Evolutionary conservation across 371 early-diverging fungal species (phyloP).

Genomic region (Dentiscutata heterogama): DNA sequence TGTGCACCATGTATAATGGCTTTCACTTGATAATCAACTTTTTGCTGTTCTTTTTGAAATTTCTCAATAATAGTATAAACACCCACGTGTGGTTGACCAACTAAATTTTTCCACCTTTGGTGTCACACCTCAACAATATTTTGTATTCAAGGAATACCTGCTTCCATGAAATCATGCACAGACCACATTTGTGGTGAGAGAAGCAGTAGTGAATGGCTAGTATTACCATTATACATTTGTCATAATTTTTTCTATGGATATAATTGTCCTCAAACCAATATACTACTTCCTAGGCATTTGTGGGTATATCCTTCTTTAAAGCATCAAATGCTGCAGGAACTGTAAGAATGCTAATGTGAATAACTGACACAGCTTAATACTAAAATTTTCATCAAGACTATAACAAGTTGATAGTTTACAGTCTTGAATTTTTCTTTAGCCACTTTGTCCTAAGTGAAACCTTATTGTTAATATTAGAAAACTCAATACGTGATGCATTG

Average conservation of each 20-base stretch:
- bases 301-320: no score
- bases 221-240: background rate
- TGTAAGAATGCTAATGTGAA: no score
- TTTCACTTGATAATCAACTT: background rate
- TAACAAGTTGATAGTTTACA: background rate
- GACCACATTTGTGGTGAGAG: background rate
- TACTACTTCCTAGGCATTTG: no score
- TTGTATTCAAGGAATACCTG: background rate
- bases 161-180: background rate
- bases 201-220: background rate
- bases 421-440: background rate
- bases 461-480: background rate
- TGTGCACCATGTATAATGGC: background rate
- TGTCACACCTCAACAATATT: conserved; percentile 1
- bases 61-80: conserved; percentile 1
- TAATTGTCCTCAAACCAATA: background rate
- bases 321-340: no score
- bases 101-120: background rate
- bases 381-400: background rate
- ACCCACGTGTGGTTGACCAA: background rate
- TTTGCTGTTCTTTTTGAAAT: conserved; percentile 7
- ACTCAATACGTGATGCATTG: background rate
- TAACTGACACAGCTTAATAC: background rate
- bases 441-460: conserved; percentile 13
- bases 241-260: background rate